Base-by-base conservation (phyloP, 331 rosid genomes). In the Phaseolus coccineus region DNA sequence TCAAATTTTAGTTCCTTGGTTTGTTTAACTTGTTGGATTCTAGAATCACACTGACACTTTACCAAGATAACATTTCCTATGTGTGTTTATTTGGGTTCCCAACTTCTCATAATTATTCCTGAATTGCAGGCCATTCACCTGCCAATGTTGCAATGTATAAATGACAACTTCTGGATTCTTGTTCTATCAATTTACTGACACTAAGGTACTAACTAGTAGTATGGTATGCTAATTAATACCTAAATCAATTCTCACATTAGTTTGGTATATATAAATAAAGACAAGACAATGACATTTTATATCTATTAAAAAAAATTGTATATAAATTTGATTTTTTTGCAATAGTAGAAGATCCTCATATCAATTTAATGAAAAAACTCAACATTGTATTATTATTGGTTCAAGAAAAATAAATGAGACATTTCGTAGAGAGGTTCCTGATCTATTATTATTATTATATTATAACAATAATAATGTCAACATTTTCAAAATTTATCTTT, bases 11-110 rank as follows among this genome's bases (percentile, higher is more conserved):
- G 76, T 73, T 46, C 58, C 69, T 69, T 15, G 67, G 55, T 63
- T 76, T 78, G 74, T 75, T 58, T 48, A 73, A 74, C 84, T 62
- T 84, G 83, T 46, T 47, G 67, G 59, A 69, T 74, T 77, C 77
- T 57, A 48, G 76, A 59, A 80, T 77, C 76, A 25, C 58, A 58
- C 80, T 78, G 53, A 71, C 71, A 55, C 55, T 85, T 77, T 78
- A 71, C 27, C 46, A 47, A 76, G 56, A 68, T 30, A 39, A 48
- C 35, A 14, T 30, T 51, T 59, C 46, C 12, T 42, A 14, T 27
- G 58, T 64, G 76, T 77, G 79, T 62, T 80, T 77, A 31, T 59
- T 61, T 79, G 55, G 76, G 73, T 56, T 57, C 59, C 8, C 28
- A 53, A 53, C 76, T 10, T 46, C 5, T 56, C 71, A 56, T 61